Conservation (phyloP, 2,329 filamentous ascomycete species). For the Hymenotorrendiella dingleyae region DNA sequence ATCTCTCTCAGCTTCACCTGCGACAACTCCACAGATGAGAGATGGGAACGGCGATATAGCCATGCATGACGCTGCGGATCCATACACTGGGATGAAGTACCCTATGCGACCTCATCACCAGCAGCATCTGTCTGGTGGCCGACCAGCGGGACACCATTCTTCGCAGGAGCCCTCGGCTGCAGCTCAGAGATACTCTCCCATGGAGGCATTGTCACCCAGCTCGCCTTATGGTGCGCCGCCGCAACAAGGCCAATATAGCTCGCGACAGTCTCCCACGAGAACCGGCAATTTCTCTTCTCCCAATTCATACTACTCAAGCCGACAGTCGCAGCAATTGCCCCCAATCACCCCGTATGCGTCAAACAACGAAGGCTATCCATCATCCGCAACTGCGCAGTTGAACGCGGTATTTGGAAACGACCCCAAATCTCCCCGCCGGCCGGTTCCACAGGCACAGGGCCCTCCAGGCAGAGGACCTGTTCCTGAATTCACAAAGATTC, state of each 20-base stretch:
- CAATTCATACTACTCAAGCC: constrained; percentile 46
- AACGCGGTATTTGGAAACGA: constrained; percentile 58
- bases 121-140: constrained; percentile 55
- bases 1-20: constrained; percentile 53
- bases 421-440: constrained; percentile 52
- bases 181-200: constrained; percentile 90
- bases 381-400: constrained; percentile 63
- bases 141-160: constrained; percentile 58
- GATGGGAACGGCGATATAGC: constrained; percentile 70
- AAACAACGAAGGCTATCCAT: constrained; percentile 64
- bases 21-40: constrained; percentile 53
- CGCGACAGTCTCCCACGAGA: constrained; percentile 73
- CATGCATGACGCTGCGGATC: constrained; percentile 83
- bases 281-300: constrained; percentile 53
- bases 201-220: constrained; percentile 80
- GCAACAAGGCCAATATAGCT: constrained; percentile 44
- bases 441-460: constrained; percentile 41
- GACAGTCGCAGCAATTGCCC: constrained; percentile 61
- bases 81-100: constrained; percentile 83
- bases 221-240: constrained; percentile 64
- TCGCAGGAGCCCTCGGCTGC: constrained; percentile 73
- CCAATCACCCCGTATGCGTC: constrained; percentile 65
- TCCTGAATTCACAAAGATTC: constrained; percentile 80
- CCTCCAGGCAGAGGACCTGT: constrained; percentile 59
- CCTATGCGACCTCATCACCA: constrained; percentile 73